Percentiles rank a stretch among this genome's conserved stretches.
phyloP scores from a whole-genome alignment of 441 rosid species.

The Caryocar brasiliense region DNA sequence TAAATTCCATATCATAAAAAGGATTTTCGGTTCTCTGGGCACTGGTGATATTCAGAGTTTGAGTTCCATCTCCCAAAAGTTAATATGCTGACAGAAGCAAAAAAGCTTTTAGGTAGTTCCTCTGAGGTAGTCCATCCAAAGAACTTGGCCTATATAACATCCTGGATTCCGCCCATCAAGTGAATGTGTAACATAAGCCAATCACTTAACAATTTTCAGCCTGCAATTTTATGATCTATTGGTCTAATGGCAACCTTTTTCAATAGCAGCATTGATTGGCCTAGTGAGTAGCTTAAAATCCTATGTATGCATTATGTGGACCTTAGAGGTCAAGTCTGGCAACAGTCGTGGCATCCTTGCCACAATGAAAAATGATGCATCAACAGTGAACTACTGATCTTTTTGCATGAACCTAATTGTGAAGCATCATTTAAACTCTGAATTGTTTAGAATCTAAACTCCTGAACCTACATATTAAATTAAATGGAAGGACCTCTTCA shows the following conservation, averaged over 20 bases:
- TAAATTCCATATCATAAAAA: neutral
- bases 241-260: too few species aligned
- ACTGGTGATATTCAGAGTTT: neutral
- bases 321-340: neutral
- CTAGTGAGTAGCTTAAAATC: neutral
- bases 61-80: neutral
- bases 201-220: neutral
- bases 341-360: neutral
- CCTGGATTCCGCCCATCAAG: neutral
- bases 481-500: constrained; percentile 61
- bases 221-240: neutral
- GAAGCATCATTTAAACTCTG: constrained; percentile 9
- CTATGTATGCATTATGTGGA: neutral
- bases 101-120: too few species aligned
- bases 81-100: neutral
- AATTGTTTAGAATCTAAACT: constrained; percentile 13
- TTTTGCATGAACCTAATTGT: constrained; percentile 2
- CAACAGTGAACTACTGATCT: neutral
- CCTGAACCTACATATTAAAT: constrained; percentile 28
- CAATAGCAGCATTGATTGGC: too few species aligned
- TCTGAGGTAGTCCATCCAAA: too few species aligned
- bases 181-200: neutral
- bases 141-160: neutral
- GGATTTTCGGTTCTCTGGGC: neutral
- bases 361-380: neutral